Evolutionary conservation across 1,284 basidiomycete genomes (phyloP).

Genomic region (Ceratobasidium sp.): DNA sequence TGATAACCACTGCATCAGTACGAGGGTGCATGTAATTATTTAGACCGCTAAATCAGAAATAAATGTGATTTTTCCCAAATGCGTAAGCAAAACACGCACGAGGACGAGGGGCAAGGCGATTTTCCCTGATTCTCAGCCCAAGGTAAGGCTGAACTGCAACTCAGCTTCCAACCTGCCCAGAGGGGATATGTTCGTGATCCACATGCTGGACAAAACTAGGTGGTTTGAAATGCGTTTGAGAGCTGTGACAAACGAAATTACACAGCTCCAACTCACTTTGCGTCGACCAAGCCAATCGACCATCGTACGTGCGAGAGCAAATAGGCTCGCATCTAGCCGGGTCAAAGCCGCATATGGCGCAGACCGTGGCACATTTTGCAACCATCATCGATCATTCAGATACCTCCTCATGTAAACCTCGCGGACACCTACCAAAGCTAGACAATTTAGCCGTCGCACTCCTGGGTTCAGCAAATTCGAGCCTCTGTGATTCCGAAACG

Average conservation of each 20-base stretch:
- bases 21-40: constrained; percentile 90
- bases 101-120: constrained; percentile 67
- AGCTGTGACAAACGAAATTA: constrained; percentile 19
- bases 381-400: background rate
- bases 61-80: background rate
- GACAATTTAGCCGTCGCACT: constrained; percentile 56
- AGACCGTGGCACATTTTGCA: background rate
- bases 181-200: constrained; percentile 75
- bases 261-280: constrained; percentile 58
- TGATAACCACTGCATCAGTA: constrained; percentile 91
- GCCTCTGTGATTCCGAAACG: constrained; percentile 47
- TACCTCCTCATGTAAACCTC: constrained; percentile 46
- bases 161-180: constrained; percentile 96
- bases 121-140: constrained; percentile 67
- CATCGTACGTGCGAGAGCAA: constrained; percentile 77
- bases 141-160: constrained; percentile 74
- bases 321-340: constrained; percentile 69
- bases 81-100: constrained; percentile 54
- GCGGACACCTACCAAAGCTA: constrained; percentile 36
- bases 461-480: constrained; percentile 73
- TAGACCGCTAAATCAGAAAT: constrained; percentile 63
- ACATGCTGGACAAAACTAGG: constrained; percentile 86
- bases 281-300: constrained; percentile 89
- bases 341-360: constrained; percentile 52
- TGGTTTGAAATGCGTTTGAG: constrained; percentile 39